These are phyloP conservation scores for Fusarium secorum DNA, from an alignment of 2,329 filamentous ascomycete species.

Conservation along the genomic window DNA sequence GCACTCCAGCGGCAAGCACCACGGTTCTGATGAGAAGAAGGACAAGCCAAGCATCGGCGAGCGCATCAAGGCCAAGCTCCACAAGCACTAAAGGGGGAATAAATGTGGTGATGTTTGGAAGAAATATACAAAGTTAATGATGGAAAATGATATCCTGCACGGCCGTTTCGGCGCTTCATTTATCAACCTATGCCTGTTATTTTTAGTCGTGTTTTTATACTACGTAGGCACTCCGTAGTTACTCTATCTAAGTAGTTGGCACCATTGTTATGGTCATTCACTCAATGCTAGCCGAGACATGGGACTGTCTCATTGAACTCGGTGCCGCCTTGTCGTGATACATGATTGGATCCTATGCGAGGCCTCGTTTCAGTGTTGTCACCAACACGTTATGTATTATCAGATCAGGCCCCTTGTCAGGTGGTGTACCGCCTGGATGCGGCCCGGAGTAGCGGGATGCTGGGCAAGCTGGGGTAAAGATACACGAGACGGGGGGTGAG, in stretches of 20 bases:
- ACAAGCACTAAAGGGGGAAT: constrained; percentile 52
- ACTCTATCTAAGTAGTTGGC: background rate
- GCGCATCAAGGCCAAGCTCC: constrained; percentile 75
- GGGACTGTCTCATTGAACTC: background rate
- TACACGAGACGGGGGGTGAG: background rate
- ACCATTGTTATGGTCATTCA: background rate
- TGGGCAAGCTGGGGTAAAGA: background rate
- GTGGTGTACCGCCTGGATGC: background rate
- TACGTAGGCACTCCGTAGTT: background rate
- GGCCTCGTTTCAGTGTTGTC: background rate
- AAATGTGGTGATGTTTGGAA: background rate
- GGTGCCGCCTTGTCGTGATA: background rate
- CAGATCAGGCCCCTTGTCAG: background rate
- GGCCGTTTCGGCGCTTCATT: background rate
- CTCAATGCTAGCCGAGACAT: background rate
- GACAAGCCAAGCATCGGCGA: constrained; percentile 64
- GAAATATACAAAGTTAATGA: constrained; percentile 14
- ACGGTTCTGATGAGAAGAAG: constrained; percentile 32
- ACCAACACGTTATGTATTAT: background rate
- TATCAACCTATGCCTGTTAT: background rate
- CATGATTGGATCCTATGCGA: background rate
- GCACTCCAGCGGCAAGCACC: constrained; percentile 25
- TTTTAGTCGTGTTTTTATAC: background rate
- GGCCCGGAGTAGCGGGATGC: background rate
- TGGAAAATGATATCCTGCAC: constrained; percentile 29